These are phyloP conservation scores for Ajuga reptans DNA, from an alignment of 305 asterid genomes.

Conservation along the genomic window DNA sequence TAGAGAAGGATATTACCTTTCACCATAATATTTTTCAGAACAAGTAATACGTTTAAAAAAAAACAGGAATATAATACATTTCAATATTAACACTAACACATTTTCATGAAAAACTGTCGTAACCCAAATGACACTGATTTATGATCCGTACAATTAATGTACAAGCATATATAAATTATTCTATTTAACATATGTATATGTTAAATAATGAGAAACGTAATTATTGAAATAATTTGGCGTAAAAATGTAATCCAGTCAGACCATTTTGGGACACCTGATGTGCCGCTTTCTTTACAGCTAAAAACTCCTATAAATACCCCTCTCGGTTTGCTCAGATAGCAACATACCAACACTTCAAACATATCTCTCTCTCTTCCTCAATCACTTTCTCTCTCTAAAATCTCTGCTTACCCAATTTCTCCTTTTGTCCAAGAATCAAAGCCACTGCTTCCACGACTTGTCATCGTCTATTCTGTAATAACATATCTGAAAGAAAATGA, in stretches of 20 bases:
- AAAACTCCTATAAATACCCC: constrained; percentile 26
- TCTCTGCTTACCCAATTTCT: neutral
- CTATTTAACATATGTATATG: too few species aligned
- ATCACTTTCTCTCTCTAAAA: constrained; percentile 23
- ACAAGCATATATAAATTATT: too few species aligned
- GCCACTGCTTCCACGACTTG: neutral
- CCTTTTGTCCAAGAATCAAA: neutral
- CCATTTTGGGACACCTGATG: constrained; percentile 27
- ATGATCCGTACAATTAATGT: too few species aligned
- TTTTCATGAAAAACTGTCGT: too few species aligned
- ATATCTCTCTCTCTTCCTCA: neutral
- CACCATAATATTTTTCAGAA: too few species aligned
- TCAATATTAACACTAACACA: too few species aligned
- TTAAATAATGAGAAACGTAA: neutral
- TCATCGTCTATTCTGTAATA: neutral
- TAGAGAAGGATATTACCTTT: too few species aligned
- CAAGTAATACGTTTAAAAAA: too few species aligned
- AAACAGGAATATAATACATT: too few species aligned
- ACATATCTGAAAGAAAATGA: constrained; percentile 21
- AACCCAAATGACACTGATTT: too few species aligned
- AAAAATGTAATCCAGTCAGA: constrained; percentile 18
- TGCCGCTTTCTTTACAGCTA: constrained; percentile 4
- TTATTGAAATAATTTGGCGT: constrained; percentile 5
- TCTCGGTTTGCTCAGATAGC: constrained; percentile 22
- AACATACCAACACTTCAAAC: constrained; percentile 20